Evolutionary conservation across 305 asterid genomes (phyloP).

Genomic region (Fraxinus platypoda): DNA sequence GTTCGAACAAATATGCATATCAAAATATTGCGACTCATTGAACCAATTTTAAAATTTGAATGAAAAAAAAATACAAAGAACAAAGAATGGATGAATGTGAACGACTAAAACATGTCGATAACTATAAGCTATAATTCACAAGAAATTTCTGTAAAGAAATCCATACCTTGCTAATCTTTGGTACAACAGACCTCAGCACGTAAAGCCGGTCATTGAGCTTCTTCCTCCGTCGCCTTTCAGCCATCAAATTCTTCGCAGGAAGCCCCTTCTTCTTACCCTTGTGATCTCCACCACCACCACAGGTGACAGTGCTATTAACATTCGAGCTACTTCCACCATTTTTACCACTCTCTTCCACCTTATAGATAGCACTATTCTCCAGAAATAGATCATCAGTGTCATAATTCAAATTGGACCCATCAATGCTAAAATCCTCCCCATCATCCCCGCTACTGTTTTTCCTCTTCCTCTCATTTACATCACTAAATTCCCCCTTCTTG

Average conservation of each 20-base stretch:
- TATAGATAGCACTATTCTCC: constrained; percentile 34
- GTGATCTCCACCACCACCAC: constrained; percentile 38
- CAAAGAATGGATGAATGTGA: constrained; percentile 19
- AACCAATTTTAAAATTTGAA: neutral
- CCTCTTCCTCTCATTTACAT: constrained; percentile 42
- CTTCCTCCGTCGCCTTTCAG: constrained; percentile 84
- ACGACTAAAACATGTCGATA: constrained; percentile 43
- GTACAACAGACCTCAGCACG: constrained; percentile 94
- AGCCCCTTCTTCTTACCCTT: constrained; percentile 86
- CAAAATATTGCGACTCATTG: constrained; percentile 27
- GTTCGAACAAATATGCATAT: constrained; percentile 45
- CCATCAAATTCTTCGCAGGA: constrained; percentile 96
- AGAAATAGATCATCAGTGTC: constrained; percentile 70
- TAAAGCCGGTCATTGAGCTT: constrained; percentile 95
- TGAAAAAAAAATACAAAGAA: neutral
- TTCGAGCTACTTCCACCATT: constrained; percentile 48
- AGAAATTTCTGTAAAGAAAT: constrained; percentile 35
- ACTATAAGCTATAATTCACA: constrained; percentile 34
- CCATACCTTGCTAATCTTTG: constrained; percentile 91
- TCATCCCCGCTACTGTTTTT: constrained; percentile 56
- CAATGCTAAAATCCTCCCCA: constrained; percentile 66
- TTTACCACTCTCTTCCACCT: constrained; percentile 31
- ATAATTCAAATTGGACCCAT: constrained; percentile 59
- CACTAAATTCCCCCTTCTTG: constrained; percentile 28
- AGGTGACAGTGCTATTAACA: constrained; percentile 37